Evolutionary conservation across 192 early-diverging fungal genomes (phyloP), one percentile per base, ranked within the genome.

Genomic region (Rhizophagus sp.): DNA sequence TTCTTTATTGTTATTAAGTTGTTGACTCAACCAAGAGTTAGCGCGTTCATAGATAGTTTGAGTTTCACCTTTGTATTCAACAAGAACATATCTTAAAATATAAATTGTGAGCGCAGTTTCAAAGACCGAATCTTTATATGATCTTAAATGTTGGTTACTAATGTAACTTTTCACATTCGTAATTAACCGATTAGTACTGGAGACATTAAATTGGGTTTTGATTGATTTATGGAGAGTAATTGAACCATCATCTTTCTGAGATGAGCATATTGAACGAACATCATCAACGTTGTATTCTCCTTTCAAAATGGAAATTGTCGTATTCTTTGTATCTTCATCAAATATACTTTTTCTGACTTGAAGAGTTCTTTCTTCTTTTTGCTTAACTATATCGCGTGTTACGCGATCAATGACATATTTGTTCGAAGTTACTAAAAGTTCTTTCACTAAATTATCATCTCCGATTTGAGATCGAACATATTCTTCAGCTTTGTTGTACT

Each of bases 161-260:
- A 57, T 19, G 17, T 19, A 57, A 6, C 17, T 57, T 13, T 57
- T 57, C 0, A 57, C 4, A 57, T 19, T 57, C 3, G 50, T 57
- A 57, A 57, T 17, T 57, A 9, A 19, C 4, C 4, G 1, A 19
- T 57, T 13, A 19, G 17, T 57, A 19, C 5, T 19, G 13, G 0
- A 19, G 4, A 57, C 4, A 3, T 57, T 57, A 57, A 57, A 17
- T 57, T 13, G 50, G 1, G 19, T 19, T 19, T 15, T 57, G 24
- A 66, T 66, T 66, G 39, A 44, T 5, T 25, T 8, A n/a, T 73
- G 41, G 22, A 73, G 27, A 13, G 7, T 17, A n/a, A 73, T 47
- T 73, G 71, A 73, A 4, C 71, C 71, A 50, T 73, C 49, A 25
- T 10, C 4, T 27, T 25, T 11, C 52, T 73, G 71, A 50, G 71